A percentile compares a stretch with the other conserved stretches of the same genome.
These are phyloP conservation scores for Leccinum imitatum DNA, from an alignment of 768 basidiomycete species.

Conservation along the genomic window DNA sequence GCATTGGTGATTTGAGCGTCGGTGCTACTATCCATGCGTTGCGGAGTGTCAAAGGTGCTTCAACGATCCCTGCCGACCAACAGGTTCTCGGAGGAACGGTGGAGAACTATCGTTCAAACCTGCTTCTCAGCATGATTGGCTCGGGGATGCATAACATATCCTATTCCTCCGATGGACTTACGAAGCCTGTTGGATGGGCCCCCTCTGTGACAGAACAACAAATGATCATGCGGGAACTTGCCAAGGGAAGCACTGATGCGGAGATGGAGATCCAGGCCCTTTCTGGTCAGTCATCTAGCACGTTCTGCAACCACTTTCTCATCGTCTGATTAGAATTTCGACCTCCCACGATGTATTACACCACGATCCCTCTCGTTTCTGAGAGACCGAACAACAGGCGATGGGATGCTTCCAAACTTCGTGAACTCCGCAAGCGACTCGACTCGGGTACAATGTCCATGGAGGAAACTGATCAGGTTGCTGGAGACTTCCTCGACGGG, in stretches of 20 bases:
- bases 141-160: constrained; percentile 66
- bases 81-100: constrained; percentile 89
- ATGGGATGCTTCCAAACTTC: constrained; percentile 91
- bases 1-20: constrained; percentile 81
- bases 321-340: constrained; percentile 66
- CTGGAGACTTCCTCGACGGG: constrained; percentile 86
- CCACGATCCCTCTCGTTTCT: constrained; percentile 87
- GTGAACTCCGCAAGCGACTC: constrained; percentile 90
- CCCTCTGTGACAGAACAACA: constrained; percentile 89
- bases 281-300: constrained; percentile 57
- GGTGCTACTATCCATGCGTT: constrained; percentile 88
- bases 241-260: constrained; percentile 70
- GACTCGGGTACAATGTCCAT: constrained; percentile 84
- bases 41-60: constrained; percentile 86
- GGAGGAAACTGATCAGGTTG: constrained; percentile 89
- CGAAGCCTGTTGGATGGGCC: constrained; percentile 65
- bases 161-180: constrained; percentile 52
- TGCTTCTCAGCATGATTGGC: constrained; percentile 85
- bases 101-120: constrained; percentile 93
- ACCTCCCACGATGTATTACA: constrained; percentile 94
- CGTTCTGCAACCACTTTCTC: background rate
- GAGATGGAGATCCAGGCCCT: constrained; percentile 85
- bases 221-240: constrained; percentile 94
- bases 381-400: constrained; percentile 83
- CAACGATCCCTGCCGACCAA: constrained; percentile 88